These are phyloP conservation scores for Sequoiadendron giganteum DNA, from an alignment of 75 land plant genomes.

Conservation along the genomic window DNA sequence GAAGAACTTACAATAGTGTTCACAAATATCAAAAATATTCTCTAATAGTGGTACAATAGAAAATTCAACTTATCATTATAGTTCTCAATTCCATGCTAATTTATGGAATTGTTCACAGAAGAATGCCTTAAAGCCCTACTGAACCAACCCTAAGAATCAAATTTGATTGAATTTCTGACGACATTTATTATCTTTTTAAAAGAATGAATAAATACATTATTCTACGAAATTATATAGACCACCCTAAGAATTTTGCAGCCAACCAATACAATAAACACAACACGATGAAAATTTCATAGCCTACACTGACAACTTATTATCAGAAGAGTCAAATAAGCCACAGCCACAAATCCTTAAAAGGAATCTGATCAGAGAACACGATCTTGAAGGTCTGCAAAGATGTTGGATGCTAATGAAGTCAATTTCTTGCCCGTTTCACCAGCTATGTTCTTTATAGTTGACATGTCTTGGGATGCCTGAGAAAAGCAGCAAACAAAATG, in stretches of 20 bases:
- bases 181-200: slow-evolving; percentile 1
- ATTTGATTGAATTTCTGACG: background rate
- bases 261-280: slow-evolving; percentile 4
- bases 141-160: background rate
- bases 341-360: background rate
- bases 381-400: slow-evolving; percentile 80
- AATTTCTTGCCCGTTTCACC: slow-evolving; percentile 93
- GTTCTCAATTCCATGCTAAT: background rate
- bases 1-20: background rate
- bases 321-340: background rate
- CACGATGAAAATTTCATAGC: background rate
- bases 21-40: background rate
- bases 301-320: background rate
- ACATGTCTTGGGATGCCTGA: slow-evolving; percentile 89
- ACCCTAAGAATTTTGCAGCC: background rate
- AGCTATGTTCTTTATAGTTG: slow-evolving; percentile 79
- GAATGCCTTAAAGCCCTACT: background rate
- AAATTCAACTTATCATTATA: background rate
- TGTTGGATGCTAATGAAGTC: slow-evolving; percentile 69
- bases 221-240: background rate
- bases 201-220: slow-evolving; percentile 13
- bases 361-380: slow-evolving; percentile 42
- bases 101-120: background rate
- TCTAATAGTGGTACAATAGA: background rate
- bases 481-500: slow-evolving; percentile 1